Percentiles rank a stretch among this genome's conserved stretches.
Conservation (phyloP, 2,329 filamentous ascomycete genomes). For the Phyllosticta paracitricarpa region DNA sequence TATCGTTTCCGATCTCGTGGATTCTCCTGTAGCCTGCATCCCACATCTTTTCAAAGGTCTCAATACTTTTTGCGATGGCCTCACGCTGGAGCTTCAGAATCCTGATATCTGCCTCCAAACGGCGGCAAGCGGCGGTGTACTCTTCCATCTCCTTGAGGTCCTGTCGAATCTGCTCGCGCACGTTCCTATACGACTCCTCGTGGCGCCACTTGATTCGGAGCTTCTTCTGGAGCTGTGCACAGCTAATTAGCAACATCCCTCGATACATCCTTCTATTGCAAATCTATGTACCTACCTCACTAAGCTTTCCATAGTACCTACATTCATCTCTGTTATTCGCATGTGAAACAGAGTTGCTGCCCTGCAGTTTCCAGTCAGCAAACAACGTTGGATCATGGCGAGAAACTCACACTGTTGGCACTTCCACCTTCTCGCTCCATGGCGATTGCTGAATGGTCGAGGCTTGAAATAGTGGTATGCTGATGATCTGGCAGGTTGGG, state of each 20-base stretch:
- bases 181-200: neutral
- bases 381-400: too few relatives aligned
- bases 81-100: neutral
- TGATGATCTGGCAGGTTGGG: too few relatives aligned
- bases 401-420: too few relatives aligned
- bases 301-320: neutral
- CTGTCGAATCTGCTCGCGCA: neutral
- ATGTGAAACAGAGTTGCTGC: neutral
- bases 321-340: neutral
- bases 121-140: neutral
- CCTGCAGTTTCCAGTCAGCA: neutral
- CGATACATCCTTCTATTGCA: neutral
- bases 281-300: neutral
- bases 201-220: neutral
- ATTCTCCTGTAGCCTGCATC: neutral
- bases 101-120: neutral
- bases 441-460: too few relatives aligned
- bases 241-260: neutral
- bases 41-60: neutral
- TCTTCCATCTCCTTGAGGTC: neutral
- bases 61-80: too few relatives aligned
- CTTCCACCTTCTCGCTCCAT: too few relatives aligned
- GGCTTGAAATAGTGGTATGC: too few relatives aligned
- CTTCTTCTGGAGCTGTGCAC: neutral
- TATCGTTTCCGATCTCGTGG: neutral